Evolutionary conservation across 2,329 filamentous ascomycete genomes (phyloP).

Genomic region (Alternaria infectoria): DNA sequence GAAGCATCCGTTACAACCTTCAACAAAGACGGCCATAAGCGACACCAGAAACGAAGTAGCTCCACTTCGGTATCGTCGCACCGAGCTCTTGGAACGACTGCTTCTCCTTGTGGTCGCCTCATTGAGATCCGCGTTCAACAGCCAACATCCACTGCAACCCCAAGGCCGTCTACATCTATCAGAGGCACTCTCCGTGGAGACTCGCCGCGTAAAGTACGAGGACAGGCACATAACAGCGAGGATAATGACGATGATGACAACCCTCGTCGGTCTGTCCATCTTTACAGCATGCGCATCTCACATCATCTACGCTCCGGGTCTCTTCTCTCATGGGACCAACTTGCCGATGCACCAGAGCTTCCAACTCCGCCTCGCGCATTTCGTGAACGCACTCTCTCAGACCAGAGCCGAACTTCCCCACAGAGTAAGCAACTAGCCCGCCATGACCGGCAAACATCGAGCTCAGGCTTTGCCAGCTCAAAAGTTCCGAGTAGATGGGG

Average conservation of each 20-base stretch:
- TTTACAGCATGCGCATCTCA: constrained; percentile 54
- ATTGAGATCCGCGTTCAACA: constrained; percentile 30
- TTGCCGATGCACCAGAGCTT: constrained; percentile 28
- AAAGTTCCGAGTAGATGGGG: constrained; percentile 49
- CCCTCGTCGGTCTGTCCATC: constrained; percentile 45
- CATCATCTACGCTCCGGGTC: constrained; percentile 54
- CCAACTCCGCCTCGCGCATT: constrained; percentile 18
- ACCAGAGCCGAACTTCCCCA: constrained; percentile 25
- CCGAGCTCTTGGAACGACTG: neutral
- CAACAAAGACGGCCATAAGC: neutral
- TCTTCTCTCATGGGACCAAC: constrained; percentile 45
- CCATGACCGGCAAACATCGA: constrained; percentile 41
- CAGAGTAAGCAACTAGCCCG: constrained; percentile 16
- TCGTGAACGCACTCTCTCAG: constrained; percentile 25
- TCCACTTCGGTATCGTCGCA: neutral
- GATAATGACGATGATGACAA: constrained; percentile 17
- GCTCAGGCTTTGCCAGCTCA: constrained; percentile 46
- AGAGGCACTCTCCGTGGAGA: constrained; percentile 15
- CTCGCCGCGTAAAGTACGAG: neutral
- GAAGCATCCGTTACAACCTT: constrained; percentile 17
- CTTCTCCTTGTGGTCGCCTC: neutral
- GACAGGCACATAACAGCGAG: neutral
- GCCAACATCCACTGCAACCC: constrained; percentile 19
- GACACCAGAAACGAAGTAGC: neutral
- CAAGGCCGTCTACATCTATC: constrained; percentile 23